A percentile compares a stretch with the other conserved stretches of the same genome.
Conservation (phyloP, 23 red algal genomes). For the Gracilaria vermiculophylla region DNA sequence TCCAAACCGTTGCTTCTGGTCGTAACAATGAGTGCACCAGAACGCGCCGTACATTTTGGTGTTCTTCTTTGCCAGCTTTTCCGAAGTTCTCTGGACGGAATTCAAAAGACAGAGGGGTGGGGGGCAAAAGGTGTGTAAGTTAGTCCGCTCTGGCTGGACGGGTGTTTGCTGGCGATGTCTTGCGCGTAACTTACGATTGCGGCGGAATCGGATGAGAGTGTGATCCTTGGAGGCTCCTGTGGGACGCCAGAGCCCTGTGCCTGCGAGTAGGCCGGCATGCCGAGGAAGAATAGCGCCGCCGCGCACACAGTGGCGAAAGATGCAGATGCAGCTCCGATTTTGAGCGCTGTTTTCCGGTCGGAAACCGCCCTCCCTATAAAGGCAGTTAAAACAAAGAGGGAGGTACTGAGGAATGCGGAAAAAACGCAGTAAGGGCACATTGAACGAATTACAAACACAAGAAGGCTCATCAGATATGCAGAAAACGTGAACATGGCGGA, state of each 20-base stretch:
- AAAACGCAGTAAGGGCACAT: conserved; percentile 90
- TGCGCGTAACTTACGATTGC: conserved; percentile 52
- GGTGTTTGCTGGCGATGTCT: background rate
- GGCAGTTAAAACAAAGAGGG: conserved; percentile 64
- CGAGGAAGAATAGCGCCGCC: conserved; percentile 33
- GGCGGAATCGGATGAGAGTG: conserved; percentile 37
- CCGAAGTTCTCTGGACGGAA: conserved; percentile 46
- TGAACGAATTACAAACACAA: conserved; percentile 76
- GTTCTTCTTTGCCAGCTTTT: conserved; percentile 62
- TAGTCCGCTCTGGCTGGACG: background rate
- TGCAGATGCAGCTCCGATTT: conserved; percentile 23
- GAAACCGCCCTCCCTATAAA: conserved; percentile 56
- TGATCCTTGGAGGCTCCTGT: conserved; percentile 67
- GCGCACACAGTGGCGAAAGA: conserved; percentile 21
- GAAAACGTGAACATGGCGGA: conserved; percentile 74
- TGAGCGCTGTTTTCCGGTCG: conserved; percentile 7
- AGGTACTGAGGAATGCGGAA: conserved; percentile 62
- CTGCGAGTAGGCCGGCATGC: background rate
- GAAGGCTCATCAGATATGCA: conserved; percentile 68
- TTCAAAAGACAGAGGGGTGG: background rate
- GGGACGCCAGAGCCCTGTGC: conserved; percentile 39
- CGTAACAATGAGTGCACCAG: conserved; percentile 97
- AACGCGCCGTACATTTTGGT: conserved; percentile 96
- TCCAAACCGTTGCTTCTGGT: conserved; percentile 91
- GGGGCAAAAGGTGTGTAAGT: background rate